A percentile compares a stretch with the other conserved stretches of the same genome.
Evolutionary conservation across 1,284 basidiomycete genomes (phyloP).

Genomic region (Rhodotorula sp.): DNA sequence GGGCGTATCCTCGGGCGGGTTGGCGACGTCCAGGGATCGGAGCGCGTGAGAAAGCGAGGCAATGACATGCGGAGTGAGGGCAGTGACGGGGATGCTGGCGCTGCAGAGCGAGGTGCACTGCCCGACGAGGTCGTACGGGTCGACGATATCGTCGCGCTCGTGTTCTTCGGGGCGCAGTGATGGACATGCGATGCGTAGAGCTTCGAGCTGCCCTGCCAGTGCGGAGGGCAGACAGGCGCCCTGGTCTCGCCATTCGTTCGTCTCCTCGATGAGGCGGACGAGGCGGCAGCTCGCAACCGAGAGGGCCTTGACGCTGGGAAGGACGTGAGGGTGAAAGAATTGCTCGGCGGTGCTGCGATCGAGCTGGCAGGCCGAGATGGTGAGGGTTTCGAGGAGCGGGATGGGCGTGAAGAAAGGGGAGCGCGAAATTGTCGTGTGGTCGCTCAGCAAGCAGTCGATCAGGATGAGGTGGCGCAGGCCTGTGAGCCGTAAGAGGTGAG

Average conservation of each 20-base stretch:
- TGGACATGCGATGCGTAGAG: background rate
- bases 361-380: slow-evolving; percentile 8
- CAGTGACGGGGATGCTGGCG: slow-evolving; percentile 10
- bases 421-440: slow-evolving; percentile 24
- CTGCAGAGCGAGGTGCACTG: slow-evolving; percentile 8
- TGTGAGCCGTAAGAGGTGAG: background rate
- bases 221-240: slow-evolving; percentile 12
- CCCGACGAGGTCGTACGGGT: slow-evolving; percentile 16
- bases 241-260: slow-evolving; percentile 2
- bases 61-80: background rate
- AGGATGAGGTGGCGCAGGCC: slow-evolving; percentile 16
- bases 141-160: background rate
- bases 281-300: slow-evolving; percentile 21
- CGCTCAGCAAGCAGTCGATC: slow-evolving; percentile 11
- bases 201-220: slow-evolving; percentile 15
- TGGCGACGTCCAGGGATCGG: slow-evolving; percentile 9
- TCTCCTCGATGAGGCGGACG: slow-evolving; percentile 4
- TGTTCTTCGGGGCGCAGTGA: background rate
- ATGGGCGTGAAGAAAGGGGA: slow-evolving; percentile 28
- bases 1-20: background rate
- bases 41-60: background rate
- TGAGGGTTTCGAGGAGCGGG: slow-evolving; percentile 9
- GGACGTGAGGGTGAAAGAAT: slow-evolving; percentile 14
- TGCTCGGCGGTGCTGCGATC: slow-evolving; percentile 24
- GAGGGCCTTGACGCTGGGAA: slow-evolving; percentile 14